Conservation (phyloP, 768 basidiomycete species). For the Podaxis rugospora region DNA sequence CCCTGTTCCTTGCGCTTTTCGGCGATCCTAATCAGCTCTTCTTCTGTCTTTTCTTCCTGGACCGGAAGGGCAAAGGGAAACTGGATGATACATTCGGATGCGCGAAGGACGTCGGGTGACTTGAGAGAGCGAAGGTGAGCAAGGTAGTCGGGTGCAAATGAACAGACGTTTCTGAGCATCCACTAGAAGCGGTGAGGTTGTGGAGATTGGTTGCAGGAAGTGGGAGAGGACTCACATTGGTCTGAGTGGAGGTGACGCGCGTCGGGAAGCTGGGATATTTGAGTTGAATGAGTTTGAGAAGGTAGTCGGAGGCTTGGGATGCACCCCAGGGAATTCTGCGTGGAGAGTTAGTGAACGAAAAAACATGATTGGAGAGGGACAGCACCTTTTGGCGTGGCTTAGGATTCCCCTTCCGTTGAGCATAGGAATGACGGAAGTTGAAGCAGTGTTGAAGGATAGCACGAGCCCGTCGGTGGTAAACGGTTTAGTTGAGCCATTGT, state of each 20-base stretch:
- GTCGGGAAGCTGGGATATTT: constrained; percentile 94
- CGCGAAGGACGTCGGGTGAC: constrained; percentile 60
- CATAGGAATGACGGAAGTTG: constrained; percentile 88
- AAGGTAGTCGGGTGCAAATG: constrained; percentile 76
- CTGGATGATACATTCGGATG: constrained; percentile 71
- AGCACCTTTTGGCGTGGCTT: constrained; percentile 80
- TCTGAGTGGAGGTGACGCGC: constrained; percentile 71
- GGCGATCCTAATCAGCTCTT: constrained; percentile 72
- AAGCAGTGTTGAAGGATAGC: constrained; percentile 88
- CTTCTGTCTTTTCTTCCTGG: constrained; percentile 84
- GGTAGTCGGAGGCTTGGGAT: constrained; percentile 84
- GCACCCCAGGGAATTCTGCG: constrained; percentile 91
- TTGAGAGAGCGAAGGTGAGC: constrained; percentile 61
- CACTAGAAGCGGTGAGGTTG: constrained; percentile 45
- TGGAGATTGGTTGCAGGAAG: not conserved
- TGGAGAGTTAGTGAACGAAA: not conserved
- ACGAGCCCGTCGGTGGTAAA: constrained; percentile 74
- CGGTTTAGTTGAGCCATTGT: constrained; percentile 37
- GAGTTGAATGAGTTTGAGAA: constrained; percentile 89
- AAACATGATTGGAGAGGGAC: not conserved
- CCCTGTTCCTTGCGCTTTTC: constrained; percentile 88
- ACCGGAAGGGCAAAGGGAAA: constrained; percentile 74
- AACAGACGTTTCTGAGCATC: constrained; percentile 87
- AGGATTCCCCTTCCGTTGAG: constrained; percentile 78
- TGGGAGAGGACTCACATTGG: constrained; percentile 51